Base-by-base conservation (phyloP, 1,139 yeast genomes). In the Citeromyces hawaiiensis region DNA sequence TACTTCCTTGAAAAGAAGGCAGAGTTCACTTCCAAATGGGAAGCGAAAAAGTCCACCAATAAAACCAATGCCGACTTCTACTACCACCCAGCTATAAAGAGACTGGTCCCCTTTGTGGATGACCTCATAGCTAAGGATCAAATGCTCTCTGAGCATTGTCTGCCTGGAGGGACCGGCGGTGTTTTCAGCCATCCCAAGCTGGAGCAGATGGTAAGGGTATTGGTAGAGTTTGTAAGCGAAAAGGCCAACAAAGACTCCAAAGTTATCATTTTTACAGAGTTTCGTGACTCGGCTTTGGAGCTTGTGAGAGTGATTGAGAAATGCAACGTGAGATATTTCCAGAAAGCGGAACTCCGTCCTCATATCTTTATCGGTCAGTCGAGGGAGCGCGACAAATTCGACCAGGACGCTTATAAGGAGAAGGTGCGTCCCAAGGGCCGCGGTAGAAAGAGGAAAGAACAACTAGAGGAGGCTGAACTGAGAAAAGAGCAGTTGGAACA, bases 331-430 rank as follows among this genome's bases (percentile, higher is more conserved):
- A 14, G 38, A 38, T 50, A 57, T 44, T 49, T 57, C 13, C 59
- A 61, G 13, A 57, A 60, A 3, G 57, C 58, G 1, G 47, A 52
- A 3, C 65, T 83, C 19, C 70, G 72, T 40, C 85, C 98, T 0
- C 95, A 86, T 54, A 74, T 91, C 21, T 93, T 93, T 54, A 83
- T 93, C 45, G 99, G 99, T 0, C 99, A 93, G 47, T 60, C 76
- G 0, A 62, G 57, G 40, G 76, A 68, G 30, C 76, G 72, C 51
- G 83, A 76, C 38, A 76, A 71, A 34, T 76, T 77, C 49, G 81
- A 77, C 52, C 79, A 74, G 42, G 69, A 57, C 1, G 62, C 61
- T 16, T 73, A 60, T 45, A 48, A 57, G n/a, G 52, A 58, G 35
- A 68, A 66, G 44, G 54, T 61, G 38, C 55, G 55, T 37, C 59